Percentiles rank a stretch among this genome's conserved stretches.
Evolutionary conservation across 495 filamentous ascomycete species (phyloP).

Genomic region (Trichoderma virens): DNA sequence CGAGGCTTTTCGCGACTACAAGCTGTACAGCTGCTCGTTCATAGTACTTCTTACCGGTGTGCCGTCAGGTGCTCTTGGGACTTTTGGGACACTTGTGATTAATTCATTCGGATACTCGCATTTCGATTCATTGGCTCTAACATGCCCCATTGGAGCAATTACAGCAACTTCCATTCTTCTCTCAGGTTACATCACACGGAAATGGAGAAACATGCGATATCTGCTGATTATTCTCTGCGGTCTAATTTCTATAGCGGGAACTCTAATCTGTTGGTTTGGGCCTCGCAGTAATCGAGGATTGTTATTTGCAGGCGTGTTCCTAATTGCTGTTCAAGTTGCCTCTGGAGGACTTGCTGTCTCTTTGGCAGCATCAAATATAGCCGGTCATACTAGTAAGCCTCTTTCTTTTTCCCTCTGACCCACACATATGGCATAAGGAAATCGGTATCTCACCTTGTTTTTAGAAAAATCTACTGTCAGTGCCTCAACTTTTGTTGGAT

Average conservation of each 20-base stretch:
- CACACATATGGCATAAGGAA: conserved; percentile 30
- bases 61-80: conserved; percentile 36
- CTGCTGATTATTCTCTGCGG: conserved; percentile 11
- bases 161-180: conserved; percentile 30
- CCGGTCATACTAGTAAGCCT: conserved; percentile 38
- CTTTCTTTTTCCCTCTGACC: too few relatives aligned
- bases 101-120: conserved; percentile 36
- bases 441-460: conserved; percentile 32
- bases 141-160: conserved; percentile 32
- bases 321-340: conserved; percentile 37
- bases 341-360: not conserved
- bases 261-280: conserved; percentile 29
- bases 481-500: conserved; percentile 12
- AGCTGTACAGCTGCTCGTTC: conserved; percentile 31
- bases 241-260: conserved; percentile 22
- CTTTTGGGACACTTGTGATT: conserved; percentile 33
- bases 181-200: conserved; percentile 27
- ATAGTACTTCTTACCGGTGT: conserved; percentile 35
- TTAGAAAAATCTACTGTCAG: conserved; percentile 15
- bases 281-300: conserved; percentile 28
- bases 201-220: conserved; percentile 11
- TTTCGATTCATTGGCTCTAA: conserved; percentile 37
- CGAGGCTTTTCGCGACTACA: conserved; percentile 36
- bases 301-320: conserved; percentile 36
- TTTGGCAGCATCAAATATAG: conserved; percentile 26